phyloP scores from a whole-genome alignment of 805 yeast species.

The Vanderwaltozyma verrucispora region DNA sequence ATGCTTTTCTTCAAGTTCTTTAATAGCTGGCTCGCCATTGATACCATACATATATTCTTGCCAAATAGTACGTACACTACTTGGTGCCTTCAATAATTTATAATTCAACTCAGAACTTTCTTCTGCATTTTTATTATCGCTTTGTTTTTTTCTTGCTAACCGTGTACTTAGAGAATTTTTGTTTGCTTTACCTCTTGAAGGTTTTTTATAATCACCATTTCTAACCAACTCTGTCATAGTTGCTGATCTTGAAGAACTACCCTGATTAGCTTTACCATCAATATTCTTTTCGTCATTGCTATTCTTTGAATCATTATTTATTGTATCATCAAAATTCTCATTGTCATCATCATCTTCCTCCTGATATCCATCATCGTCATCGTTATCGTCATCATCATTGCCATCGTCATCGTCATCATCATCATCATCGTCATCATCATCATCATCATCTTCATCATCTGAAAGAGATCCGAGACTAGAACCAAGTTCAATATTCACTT shows the following conservation, averaged over 20 bases:
- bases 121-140: neutral
- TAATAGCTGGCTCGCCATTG: slow-evolving; percentile 33
- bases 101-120: slow-evolving; percentile 6
- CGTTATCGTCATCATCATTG: slow-evolving; percentile 15
- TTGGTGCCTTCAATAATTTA: slow-evolving; percentile 26
- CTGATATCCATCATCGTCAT: slow-evolving; percentile 11
- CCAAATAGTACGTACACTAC: slow-evolving; percentile 29
- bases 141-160: too few species aligned
- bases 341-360: slow-evolving; percentile 15
- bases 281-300: slow-evolving; percentile 7
- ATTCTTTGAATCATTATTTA: slow-evolving; percentile 8
- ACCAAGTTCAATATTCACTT: neutral
- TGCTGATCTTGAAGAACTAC: too few species aligned
- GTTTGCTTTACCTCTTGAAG: neutral
- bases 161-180: neutral
- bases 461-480: neutral
- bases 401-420: slow-evolving; percentile 12
- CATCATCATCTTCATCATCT: slow-evolving; percentile 11
- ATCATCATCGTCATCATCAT: slow-evolving; percentile 12
- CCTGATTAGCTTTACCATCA: neutral
- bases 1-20: slow-evolving; percentile 31
- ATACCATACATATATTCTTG: slow-evolving; percentile 33
- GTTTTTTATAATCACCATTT: neutral
- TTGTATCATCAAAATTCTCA: slow-evolving; percentile 12
- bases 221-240: neutral